Percentiles rank a stretch among this genome's conserved stretches.
Evolutionary conservation across 768 basidiomycete genomes (phyloP).

Genomic region (Lactarius deliciosus): DNA sequence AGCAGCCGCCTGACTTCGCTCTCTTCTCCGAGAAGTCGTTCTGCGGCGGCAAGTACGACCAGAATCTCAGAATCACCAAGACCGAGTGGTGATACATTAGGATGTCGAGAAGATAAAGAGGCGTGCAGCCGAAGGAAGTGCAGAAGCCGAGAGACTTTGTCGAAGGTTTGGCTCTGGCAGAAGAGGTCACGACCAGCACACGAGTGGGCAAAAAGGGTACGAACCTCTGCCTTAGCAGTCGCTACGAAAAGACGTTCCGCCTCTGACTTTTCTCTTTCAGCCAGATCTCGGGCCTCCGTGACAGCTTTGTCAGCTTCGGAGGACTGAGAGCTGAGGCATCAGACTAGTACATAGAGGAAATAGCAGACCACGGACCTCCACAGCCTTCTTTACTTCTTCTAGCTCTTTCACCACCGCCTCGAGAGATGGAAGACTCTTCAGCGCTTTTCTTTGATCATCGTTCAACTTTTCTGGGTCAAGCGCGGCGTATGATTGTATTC

Average conservation of each 20-base stretch:
- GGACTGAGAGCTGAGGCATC: slow-evolving; percentile 40
- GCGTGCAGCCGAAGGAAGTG: slow-evolving; percentile 59
- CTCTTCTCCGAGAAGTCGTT: slow-evolving; percentile 58
- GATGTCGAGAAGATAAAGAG: slow-evolving; percentile 46
- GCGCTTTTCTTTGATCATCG: slow-evolving; percentile 77
- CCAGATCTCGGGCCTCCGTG: slow-evolving; percentile 53
- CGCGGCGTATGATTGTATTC: slow-evolving; percentile 69
- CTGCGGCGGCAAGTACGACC: slow-evolving; percentile 52
- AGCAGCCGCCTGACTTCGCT: slow-evolving; percentile 49
- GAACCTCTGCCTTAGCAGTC: slow-evolving; percentile 59
- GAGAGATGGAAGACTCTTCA: slow-evolving; percentile 71
- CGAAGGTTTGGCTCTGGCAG: slow-evolving; percentile 44
- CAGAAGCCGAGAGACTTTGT: slow-evolving; percentile 52
- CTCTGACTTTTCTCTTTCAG: slow-evolving; percentile 56
- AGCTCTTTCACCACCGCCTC: slow-evolving; percentile 82
- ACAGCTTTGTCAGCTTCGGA: slow-evolving; percentile 63
- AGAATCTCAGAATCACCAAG: slow-evolving; percentile 53
- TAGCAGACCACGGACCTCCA: slow-evolving; percentile 58
- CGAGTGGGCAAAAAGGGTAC: slow-evolving; percentile 19
- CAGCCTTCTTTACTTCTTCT: slow-evolving; percentile 76
- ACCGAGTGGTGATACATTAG: slow-evolving; percentile 43
- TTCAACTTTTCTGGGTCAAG: slow-evolving; percentile 73
- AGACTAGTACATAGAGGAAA: slow-evolving; percentile 5
- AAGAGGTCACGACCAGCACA: slow-evolving; percentile 10
- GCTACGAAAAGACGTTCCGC: slow-evolving; percentile 55